These are phyloP conservation scores for Barnettozyma salicaria DNA, from an alignment of 805 yeast species.

Conservation along the genomic window DNA sequence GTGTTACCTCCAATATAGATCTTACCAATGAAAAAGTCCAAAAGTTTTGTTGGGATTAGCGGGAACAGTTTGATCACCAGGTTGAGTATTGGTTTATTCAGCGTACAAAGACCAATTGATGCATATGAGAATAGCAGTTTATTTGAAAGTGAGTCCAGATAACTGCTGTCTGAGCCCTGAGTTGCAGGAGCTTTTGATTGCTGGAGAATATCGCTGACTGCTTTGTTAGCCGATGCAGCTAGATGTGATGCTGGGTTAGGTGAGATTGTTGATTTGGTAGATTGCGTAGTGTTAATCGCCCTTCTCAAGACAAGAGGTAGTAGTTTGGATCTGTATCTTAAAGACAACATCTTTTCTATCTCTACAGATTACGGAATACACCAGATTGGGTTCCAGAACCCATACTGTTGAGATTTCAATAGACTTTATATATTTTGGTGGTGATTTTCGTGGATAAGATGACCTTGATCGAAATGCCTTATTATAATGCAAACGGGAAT, in stretches of 20 bases:
- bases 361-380: too few relatives aligned
- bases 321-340: slow-evolving; percentile 4
- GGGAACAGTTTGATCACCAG: slow-evolving; percentile 64
- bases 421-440: too few relatives aligned
- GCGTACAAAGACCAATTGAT: slow-evolving; percentile 63
- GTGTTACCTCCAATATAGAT: slow-evolving; percentile 90
- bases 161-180: slow-evolving; percentile 23
- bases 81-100: slow-evolving; percentile 56
- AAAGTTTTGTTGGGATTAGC: slow-evolving; percentile 61
- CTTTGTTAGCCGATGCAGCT: not conserved
- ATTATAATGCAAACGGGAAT: slow-evolving; percentile 2
- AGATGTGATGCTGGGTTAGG: slow-evolving; percentile 1
- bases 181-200: not conserved
- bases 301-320: slow-evolving; percentile 9
- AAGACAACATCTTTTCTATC: not conserved
- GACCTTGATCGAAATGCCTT: too few relatives aligned
- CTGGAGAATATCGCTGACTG: not conserved
- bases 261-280: slow-evolving; percentile 7
- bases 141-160: slow-evolving; percentile 47
- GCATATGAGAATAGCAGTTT: slow-evolving; percentile 58
- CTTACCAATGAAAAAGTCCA: slow-evolving; percentile 70
- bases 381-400: too few relatives aligned
- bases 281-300: slow-evolving; percentile 17
- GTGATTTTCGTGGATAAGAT: slow-evolving; percentile 1
- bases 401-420: too few relatives aligned